Conservation (phyloP, 495 filamentous ascomycete species). For the Parathielavia hyrcaniae region DNA sequence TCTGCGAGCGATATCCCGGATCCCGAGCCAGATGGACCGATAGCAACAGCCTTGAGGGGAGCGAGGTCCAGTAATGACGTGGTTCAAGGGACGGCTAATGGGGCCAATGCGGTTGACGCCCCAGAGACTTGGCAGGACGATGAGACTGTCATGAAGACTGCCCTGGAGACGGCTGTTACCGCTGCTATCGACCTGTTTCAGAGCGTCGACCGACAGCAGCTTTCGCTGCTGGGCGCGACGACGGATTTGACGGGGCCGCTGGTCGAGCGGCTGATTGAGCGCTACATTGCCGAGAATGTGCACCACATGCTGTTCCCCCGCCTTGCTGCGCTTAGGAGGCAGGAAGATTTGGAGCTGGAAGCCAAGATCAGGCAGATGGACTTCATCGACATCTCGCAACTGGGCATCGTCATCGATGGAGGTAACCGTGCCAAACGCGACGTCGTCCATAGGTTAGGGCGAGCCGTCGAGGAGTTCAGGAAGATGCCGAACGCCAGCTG, state of each 20-base stretch:
- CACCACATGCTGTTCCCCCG: constrained; percentile 79
- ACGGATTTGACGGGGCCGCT: constrained; percentile 89
- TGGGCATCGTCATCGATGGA: constrained; percentile 76
- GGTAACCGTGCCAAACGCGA: constrained; percentile 66
- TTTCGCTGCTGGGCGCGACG: constrained; percentile 83
- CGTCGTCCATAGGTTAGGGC: constrained; percentile 60
- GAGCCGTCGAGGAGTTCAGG: constrained; percentile 82
- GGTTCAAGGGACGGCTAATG: constrained; percentile 24
- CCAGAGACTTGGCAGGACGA: constrained; percentile 61
- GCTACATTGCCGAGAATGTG: constrained; percentile 89
- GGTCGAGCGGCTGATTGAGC: constrained; percentile 90
- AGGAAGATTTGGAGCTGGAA: constrained; percentile 87
- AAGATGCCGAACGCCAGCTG: constrained; percentile 77
- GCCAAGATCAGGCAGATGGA: constrained; percentile 86
- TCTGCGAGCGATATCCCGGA: constrained; percentile 52
- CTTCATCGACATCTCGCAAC: constrained; percentile 87
- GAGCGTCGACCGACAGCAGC: constrained; percentile 87
- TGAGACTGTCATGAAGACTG: constrained; percentile 76
- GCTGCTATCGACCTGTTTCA: constrained; percentile 94
- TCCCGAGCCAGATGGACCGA: constrained; percentile 46
- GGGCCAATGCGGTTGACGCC: constrained; percentile 18
- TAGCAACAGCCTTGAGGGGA: constrained; percentile 45
- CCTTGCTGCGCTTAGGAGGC: constrained; percentile 66
- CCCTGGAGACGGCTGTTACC: constrained; percentile 85
- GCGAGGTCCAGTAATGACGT: constrained; percentile 44